Evolutionary conservation across 2,329 filamentous ascomycete species (phyloP).

Genomic region (Talaromyces sp.): DNA sequence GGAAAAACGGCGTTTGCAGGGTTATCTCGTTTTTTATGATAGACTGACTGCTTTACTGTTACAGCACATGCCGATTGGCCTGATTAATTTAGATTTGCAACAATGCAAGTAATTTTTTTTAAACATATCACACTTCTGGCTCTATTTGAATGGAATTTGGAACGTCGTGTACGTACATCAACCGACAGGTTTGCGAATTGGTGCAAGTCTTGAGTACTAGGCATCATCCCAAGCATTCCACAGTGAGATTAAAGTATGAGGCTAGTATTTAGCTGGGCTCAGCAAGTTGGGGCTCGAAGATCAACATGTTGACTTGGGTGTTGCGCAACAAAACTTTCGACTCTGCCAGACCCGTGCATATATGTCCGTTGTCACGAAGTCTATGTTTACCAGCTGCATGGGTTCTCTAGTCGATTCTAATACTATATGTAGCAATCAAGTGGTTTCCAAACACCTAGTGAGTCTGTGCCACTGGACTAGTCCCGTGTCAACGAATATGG

Average conservation of each 20-base stretch:
- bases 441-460: neutral
- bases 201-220: neutral
- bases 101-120: conserved; percentile 5
- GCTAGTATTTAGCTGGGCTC: neutral
- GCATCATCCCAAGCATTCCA: neutral
- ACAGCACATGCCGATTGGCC: conserved; percentile 18
- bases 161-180: neutral
- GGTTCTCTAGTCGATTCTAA: neutral
- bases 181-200: neutral
- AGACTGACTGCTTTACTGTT: conserved; percentile 14
- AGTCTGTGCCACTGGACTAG: conserved; percentile 9
- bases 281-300: neutral
- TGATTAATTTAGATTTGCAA: conserved; percentile 19
- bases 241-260: neutral
- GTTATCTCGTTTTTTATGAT: conserved; percentile 12
- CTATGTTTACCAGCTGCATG: neutral
- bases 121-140: neutral
- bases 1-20: conserved; percentile 14
- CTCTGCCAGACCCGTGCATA: neutral
- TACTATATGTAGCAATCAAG: neutral
- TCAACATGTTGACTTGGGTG: neutral
- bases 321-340: neutral
- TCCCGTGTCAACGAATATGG: neutral
- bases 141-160: neutral
- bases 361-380: neutral